phyloP scores from a whole-genome alignment of 163 green algal species.

The Scenedesmus sp. region DNA sequence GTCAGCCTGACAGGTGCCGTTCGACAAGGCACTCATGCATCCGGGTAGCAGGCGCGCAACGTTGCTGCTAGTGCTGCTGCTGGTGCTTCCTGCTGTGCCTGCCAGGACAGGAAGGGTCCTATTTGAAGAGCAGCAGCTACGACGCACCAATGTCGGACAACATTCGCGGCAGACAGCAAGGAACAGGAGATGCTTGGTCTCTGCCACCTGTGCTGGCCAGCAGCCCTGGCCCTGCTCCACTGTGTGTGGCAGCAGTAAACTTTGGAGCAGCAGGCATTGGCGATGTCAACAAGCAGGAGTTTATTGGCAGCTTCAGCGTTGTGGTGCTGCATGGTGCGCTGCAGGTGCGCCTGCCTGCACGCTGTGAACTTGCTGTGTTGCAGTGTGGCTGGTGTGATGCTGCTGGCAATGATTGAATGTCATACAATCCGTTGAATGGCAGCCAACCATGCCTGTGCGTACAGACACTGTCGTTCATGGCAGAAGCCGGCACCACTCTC shows the following conservation, averaged over 20 bases:
- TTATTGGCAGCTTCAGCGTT: not conserved
- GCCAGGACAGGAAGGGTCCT: not conserved
- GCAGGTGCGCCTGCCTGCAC: not conserved
- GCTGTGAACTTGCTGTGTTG: not conserved
- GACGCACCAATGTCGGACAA: not conserved
- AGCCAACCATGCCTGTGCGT: too few relatives aligned
- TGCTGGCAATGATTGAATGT: too few relatives aligned
- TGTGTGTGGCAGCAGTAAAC: not conserved
- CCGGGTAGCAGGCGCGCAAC: not conserved
- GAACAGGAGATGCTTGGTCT: not conserved
- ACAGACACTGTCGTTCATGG: too few relatives aligned
- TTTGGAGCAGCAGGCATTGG: constrained; percentile 11
- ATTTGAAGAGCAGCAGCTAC: not conserved
- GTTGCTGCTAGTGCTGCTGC: not conserved
- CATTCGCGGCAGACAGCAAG: not conserved
- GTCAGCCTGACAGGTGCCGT: not conserved
- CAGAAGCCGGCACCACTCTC: too few relatives aligned
- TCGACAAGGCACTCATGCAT: not conserved
- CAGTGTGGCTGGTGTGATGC: not conserved
- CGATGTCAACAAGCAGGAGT: not conserved
- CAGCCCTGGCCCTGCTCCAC: constrained; percentile 6
- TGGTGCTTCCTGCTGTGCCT: not conserved
- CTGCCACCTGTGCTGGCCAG: not conserved
- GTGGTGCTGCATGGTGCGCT: not conserved
- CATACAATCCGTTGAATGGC: too few relatives aligned